Conservation (phyloP, 2,329 filamentous ascomycete genomes). For the Calonectria honghensis region DNA sequence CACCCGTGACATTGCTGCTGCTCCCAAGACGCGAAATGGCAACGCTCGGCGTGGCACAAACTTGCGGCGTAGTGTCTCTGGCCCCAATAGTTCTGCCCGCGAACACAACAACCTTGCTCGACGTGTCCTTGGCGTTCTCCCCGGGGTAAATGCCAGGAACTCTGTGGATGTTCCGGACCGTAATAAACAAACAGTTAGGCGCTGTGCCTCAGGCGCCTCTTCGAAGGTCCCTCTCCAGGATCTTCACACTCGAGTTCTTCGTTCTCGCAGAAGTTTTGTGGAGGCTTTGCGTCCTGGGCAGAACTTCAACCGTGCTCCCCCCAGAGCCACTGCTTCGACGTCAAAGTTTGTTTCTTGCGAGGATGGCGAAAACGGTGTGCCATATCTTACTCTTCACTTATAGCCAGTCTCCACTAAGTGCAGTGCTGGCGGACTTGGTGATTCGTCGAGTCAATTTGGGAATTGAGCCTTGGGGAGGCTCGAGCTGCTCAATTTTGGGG, state of each 20-base stretch:
- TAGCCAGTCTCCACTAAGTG: conserved; percentile 32
- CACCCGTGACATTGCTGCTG: conserved; percentile 64
- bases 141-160: conserved; percentile 45
- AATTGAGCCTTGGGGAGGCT: neutral
- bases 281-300: conserved; percentile 64
- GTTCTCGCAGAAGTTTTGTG: conserved; percentile 50
- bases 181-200: conserved; percentile 44
- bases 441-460: too few species aligned
- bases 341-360: conserved; percentile 62
- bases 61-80: conserved; percentile 56
- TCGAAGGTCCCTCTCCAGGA: conserved; percentile 47
- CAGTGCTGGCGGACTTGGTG: too few species aligned
- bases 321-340: conserved; percentile 66
- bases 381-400: conserved; percentile 56
- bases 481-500: conserved; percentile 16
- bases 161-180: conserved; percentile 47
- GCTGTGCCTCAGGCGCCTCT: conserved; percentile 44
- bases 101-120: conserved; percentile 53
- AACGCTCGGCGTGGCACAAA: conserved; percentile 52
- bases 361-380: conserved; percentile 59
- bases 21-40: conserved; percentile 58
- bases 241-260: conserved; percentile 52
- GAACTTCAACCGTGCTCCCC: conserved; percentile 68
- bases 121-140: conserved; percentile 53
- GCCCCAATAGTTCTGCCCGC: conserved; percentile 46